phyloP scores from a whole-genome alignment of 2,329 filamentous ascomycete species.

The Rutstroemia sp. region DNA sequence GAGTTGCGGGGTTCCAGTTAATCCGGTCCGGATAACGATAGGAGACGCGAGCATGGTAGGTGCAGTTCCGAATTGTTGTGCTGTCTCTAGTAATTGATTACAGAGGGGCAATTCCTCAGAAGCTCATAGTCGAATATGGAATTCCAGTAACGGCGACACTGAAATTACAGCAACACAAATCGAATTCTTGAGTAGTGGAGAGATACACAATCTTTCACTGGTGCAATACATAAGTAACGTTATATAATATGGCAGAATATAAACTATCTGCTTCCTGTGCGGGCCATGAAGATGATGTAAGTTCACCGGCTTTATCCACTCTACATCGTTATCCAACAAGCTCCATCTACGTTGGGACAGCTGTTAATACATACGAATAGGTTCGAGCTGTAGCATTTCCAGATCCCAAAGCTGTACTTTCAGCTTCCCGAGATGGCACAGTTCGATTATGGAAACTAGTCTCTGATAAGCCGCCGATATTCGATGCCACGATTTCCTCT shows the following conservation, averaged over 20 bases:
- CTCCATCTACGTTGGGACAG: neutral
- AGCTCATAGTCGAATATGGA: slow-evolving; percentile 15
- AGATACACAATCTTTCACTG: neutral
- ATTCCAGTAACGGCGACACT: slow-evolving; percentile 1
- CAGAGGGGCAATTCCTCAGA: slow-evolving; percentile 9
- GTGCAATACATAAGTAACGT: neutral
- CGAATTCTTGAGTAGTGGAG: neutral
- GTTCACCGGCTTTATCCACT: slow-evolving; percentile 24
- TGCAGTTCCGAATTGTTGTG: no score
- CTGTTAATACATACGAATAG: slow-evolving; percentile 37
- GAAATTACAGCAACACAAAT: neutral
- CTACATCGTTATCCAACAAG: slow-evolving; percentile 9
- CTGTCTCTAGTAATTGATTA: neutral
- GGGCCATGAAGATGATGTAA: slow-evolving; percentile 90
- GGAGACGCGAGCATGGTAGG: neutral
- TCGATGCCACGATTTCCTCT: slow-evolving; percentile 70
- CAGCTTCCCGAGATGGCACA: slow-evolving; percentile 85
- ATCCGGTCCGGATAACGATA: slow-evolving; percentile 3
- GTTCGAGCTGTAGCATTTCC: slow-evolving; percentile 83
- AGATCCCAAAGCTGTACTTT: slow-evolving; percentile 62
- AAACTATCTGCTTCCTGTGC: slow-evolving; percentile 86
- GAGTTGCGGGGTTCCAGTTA: neutral
- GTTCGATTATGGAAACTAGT: slow-evolving; percentile 78
- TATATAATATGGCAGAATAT: slow-evolving; percentile 63
- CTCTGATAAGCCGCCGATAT: slow-evolving; percentile 58